phyloP scores from a whole-genome alignment of 768 basidiomycete genomes.

The Mycena vitilis region DNA sequence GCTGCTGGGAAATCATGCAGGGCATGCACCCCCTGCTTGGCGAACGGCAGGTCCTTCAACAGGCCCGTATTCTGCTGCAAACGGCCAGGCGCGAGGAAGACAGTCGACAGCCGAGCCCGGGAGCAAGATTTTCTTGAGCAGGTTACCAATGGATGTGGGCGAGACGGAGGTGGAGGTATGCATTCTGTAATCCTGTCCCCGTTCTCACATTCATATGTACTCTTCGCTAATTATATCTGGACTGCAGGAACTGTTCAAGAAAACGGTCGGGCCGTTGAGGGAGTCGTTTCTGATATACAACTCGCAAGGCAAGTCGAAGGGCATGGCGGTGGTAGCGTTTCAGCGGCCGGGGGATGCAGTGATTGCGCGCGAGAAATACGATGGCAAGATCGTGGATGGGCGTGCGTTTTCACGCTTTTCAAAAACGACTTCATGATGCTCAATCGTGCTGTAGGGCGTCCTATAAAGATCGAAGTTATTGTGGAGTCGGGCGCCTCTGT shows the following conservation, averaged over 20 bases:
- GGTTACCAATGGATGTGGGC: constrained; percentile 74
- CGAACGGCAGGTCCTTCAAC: constrained; percentile 42
- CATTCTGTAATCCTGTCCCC: constrained; percentile 26
- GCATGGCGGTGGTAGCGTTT: constrained; percentile 83
- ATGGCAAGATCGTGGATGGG: constrained; percentile 81
- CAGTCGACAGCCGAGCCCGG: constrained; percentile 49
- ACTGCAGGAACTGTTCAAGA: constrained; percentile 76
- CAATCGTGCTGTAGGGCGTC: constrained; percentile 59
- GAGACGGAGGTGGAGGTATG: constrained; percentile 76
- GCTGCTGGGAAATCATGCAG: constrained; percentile 69
- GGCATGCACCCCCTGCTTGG: constrained; percentile 73
- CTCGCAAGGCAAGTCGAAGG: constrained; percentile 78
- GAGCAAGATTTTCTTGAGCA: constrained; percentile 77
- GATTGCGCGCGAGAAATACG: constrained; percentile 73
- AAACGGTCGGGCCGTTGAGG: constrained; percentile 79
- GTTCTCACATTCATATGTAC: neutral
- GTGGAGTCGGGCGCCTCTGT: constrained; percentile 51
- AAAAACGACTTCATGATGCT: neutral
- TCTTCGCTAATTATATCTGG: neutral
- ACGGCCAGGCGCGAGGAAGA: constrained; percentile 44
- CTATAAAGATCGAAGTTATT: constrained; percentile 75
- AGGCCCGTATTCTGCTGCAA: constrained; percentile 17
- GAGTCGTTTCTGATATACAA: constrained; percentile 82
- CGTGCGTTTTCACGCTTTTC: constrained; percentile 49
- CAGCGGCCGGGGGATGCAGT: constrained; percentile 71